Conservation (phyloP, 2,329 filamentous ascomycete genomes). For the Hymenoscyphus scutula region DNA sequence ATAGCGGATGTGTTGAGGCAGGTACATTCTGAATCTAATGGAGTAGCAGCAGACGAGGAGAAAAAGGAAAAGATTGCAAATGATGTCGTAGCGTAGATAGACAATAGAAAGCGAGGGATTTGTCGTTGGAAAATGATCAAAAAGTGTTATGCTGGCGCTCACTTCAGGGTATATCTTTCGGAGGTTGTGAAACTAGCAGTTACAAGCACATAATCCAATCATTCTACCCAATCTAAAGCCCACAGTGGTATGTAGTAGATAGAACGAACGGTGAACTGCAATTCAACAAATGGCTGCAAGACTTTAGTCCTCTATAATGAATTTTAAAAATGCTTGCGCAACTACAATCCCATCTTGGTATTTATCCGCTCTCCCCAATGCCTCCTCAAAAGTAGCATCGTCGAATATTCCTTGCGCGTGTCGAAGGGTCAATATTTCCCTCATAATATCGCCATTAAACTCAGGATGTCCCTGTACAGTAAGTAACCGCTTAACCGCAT, state of each 20-base stretch:
- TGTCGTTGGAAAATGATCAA: no score
- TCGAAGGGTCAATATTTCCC: slow-evolving; percentile 63
- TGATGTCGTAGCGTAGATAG: slow-evolving; percentile 28
- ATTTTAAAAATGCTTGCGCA: slow-evolving; percentile 71
- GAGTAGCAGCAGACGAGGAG: slow-evolving; percentile 16
- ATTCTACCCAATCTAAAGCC: background rate
- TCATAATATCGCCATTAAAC: slow-evolving; percentile 70
- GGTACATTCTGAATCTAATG: slow-evolving; percentile 19
- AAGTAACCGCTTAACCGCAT: slow-evolving; percentile 63
- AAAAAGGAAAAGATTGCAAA: slow-evolving; percentile 29
- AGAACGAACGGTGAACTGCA: background rate
- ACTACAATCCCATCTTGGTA: slow-evolving; percentile 79
- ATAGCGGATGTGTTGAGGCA: slow-evolving; percentile 44
- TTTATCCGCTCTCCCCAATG: slow-evolving; percentile 60
- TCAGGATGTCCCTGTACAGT: slow-evolving; percentile 87
- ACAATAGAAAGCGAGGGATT: background rate
- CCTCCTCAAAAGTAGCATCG: slow-evolving; percentile 67
- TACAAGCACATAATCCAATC: background rate
- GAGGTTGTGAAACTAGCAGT: background rate
- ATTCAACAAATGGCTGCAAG: background rate
- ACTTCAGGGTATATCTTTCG: background rate
- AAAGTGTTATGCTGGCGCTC: no score
- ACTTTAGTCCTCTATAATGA: slow-evolving; percentile 58
- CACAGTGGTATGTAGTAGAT: background rate
- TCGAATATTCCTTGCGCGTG: slow-evolving; percentile 66